Percentiles rank a stretch among this genome's conserved stretches.
Conservation (phyloP, 2,329 filamentous ascomycete species). For the Pseudogymnoascus sp. region DNA sequence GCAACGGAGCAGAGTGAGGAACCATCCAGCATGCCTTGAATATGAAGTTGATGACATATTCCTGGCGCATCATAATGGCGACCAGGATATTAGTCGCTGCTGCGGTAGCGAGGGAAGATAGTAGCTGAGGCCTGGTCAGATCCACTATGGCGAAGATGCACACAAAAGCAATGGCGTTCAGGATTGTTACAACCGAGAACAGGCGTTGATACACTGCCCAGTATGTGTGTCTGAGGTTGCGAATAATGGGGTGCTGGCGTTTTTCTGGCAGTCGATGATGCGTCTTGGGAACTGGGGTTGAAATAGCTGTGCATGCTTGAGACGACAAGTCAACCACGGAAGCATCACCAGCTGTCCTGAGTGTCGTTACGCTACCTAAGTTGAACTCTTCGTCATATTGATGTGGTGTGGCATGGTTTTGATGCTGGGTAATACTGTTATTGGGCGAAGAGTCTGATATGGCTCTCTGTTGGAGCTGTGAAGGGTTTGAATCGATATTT, state of each 20-base stretch:
- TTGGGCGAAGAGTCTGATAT: background rate
- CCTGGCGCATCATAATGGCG: constrained; percentile 46
- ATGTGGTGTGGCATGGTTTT: background rate
- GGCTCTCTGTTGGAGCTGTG: background rate
- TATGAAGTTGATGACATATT: constrained; percentile 44
- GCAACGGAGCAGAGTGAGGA: constrained; percentile 38
- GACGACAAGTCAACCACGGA: background rate
- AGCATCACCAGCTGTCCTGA: background rate
- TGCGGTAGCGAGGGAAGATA: constrained; percentile 14
- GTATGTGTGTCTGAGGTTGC: constrained; percentile 26
- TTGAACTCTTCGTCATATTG: background rate
- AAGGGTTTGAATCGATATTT: background rate
- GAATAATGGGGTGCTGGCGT: constrained; percentile 10
- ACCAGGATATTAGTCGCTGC: constrained; percentile 42
- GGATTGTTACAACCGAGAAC: constrained; percentile 45
- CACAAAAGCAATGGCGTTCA: constrained; percentile 41
- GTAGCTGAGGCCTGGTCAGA: background rate
- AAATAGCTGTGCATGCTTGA: background rate
- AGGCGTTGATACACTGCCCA: constrained; percentile 50
- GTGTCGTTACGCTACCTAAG: background rate
- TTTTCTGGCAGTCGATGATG: background rate
- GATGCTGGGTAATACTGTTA: background rate
- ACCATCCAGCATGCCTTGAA: constrained; percentile 41
- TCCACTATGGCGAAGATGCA: constrained; percentile 23
- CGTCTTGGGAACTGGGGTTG: background rate